Base-by-base conservation (phyloP, 2,329 filamentous ascomycete species). In the Ceratocystis diversiconidia region DNA sequence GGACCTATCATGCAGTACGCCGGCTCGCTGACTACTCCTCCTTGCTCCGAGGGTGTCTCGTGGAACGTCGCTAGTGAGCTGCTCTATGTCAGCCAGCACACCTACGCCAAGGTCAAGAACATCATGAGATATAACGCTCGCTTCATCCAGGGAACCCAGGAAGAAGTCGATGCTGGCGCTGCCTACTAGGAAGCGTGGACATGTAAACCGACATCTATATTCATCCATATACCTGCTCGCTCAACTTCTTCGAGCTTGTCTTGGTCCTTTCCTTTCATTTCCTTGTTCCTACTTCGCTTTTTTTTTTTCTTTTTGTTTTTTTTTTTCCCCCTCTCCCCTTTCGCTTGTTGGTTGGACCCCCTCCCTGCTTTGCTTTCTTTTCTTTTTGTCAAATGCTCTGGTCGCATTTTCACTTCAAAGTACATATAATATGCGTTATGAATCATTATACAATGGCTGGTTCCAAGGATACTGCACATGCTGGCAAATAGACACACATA, bases 1-100 rank as follows among this genome's bases (percentile, higher is more conserved):
- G 72, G 75, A 28, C 71, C 71, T 2, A 50, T 63, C 59, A 44
- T 43, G 48, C 65, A 59, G 30, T 86, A 86, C 75, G 72, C 73
- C 12, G 84, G 84, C 22, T 84, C 81, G 19, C 75, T 86, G 60
- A 86, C 84, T 50, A 85, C 83, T 0, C 84, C 84, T 22, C 84
- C 84, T 3, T 86, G 84, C 74, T 76, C 76, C 17, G 82, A 85
- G 72, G 79, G 79, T 30, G 74, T 86, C 25, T 75, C 73, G 8
- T 85, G 82, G 76, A 73, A 82, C 61, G 73, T 84, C 52, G 79
- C 78, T 69, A 74, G 76, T 67, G 69, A 79, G 65, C 77, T 78
- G 46, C 71, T 84, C 2, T 72, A 73, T 44, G 73, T 85, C 68
- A 74, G 77, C 69, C 75, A 80, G 17, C 72, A 72, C 3, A 81